Percentiles rank a stretch among this genome's conserved stretches.
phyloP scores from a whole-genome alignment of 73 alveolate genomes.

The Symbiodinium pilosum region DNA sequence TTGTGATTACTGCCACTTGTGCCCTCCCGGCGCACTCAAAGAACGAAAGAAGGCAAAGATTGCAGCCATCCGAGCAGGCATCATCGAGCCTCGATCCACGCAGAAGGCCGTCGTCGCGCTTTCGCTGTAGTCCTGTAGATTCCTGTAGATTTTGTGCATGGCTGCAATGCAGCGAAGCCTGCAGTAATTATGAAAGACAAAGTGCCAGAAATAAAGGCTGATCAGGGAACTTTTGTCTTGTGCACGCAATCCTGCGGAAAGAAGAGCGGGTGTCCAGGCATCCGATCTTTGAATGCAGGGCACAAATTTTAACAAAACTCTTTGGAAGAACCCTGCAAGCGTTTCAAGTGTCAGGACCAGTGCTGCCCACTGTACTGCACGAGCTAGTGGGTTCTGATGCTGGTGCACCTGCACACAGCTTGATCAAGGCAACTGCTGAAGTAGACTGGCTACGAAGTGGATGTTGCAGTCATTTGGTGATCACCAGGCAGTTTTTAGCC shows the following conservation, averaged over 20 bases:
- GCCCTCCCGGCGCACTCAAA: constrained; percentile 74
- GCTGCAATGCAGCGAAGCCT: constrained; percentile 22
- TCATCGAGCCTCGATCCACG: constrained; percentile 49
- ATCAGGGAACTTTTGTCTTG: not conserved
- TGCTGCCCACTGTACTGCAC: not conserved
- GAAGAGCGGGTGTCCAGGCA: not conserved
- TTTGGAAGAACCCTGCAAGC: not conserved
- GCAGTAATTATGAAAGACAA: constrained; percentile 5
- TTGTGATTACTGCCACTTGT: constrained; percentile 58
- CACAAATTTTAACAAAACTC: not conserved
- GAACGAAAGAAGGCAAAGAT: constrained; percentile 67
- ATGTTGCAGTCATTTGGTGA: too few species aligned
- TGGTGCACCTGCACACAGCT: not conserved
- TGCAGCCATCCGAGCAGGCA: constrained; percentile 71
- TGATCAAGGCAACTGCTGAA: not conserved
- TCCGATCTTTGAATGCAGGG: not conserved
- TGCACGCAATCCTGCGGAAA: not conserved
- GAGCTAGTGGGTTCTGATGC: not conserved
- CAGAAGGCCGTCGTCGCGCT: constrained; percentile 13
- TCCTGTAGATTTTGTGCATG: not conserved
- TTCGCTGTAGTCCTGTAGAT: not conserved
- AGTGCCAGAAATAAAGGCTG: not conserved
- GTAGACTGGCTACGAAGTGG: too few species aligned
- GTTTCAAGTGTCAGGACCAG: constrained; percentile 15
- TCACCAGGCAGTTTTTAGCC: too few species aligned